These are phyloP conservation scores for Megacollybia platyphylla DNA, from an alignment of 1,284 basidiomycete species.

Conservation along the genomic window DNA sequence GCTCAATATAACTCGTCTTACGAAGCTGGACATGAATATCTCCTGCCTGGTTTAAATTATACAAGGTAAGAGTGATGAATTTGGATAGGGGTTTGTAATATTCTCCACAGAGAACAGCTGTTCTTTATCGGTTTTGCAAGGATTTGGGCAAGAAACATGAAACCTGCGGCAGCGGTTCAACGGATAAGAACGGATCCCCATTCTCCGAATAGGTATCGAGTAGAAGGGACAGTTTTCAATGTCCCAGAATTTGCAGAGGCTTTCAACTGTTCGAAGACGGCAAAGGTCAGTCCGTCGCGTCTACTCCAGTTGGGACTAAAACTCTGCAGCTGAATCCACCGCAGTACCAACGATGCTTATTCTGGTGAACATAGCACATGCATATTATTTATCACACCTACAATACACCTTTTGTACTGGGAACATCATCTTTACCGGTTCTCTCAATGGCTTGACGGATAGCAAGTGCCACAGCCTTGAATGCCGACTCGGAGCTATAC, in stretches of 20 bases:
- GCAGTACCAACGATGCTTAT: conserved; percentile 48
- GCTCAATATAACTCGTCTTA: conserved; percentile 43
- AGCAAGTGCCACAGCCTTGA: conserved; percentile 94
- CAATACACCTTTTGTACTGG: conserved; percentile 94
- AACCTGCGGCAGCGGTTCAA: conserved; percentile 65
- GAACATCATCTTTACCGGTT: conserved; percentile 87
- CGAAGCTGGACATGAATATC: conserved; percentile 48
- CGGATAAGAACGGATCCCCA: conserved; percentile 83
- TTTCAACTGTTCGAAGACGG: conserved; percentile 59
- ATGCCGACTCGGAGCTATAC: conserved; percentile 84
- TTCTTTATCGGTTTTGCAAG: conserved; percentile 84
- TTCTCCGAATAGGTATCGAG: conserved; percentile 68
- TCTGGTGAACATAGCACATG: conserved; percentile 26
- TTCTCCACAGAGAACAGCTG: conserved; percentile 58
- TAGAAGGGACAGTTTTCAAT: conserved; percentile 73
- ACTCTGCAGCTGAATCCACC: conserved; percentile 49
- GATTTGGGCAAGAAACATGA: conserved; percentile 66
- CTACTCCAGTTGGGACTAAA: background rate
- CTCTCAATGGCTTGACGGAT: conserved; percentile 87
- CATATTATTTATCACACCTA: conserved; percentile 7
- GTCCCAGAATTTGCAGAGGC: conserved; percentile 71
- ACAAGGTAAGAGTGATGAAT: conserved; percentile 34
- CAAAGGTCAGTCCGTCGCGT: conserved; percentile 36
- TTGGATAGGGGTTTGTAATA: background rate
- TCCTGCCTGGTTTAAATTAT: conserved; percentile 76